phyloP scores from a whole-genome alignment of 2,329 filamentous ascomycete genomes.

The Chaetomiaceae sp. region DNA sequence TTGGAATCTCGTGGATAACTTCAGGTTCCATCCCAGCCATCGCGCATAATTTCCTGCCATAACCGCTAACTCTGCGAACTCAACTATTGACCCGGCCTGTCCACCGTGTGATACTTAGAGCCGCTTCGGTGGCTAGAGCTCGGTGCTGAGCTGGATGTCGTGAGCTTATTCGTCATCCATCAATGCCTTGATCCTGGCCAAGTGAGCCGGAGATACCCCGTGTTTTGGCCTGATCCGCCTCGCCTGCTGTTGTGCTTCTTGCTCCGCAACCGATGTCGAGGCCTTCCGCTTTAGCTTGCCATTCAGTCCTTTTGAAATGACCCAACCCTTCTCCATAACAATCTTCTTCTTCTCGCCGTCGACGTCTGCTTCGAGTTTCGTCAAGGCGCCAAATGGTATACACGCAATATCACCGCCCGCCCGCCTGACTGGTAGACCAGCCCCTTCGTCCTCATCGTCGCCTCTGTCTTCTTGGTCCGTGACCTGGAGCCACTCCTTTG shows the following conservation, averaged over 20 bases:
- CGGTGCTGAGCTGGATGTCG: no score
- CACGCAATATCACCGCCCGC: background rate
- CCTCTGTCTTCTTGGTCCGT: background rate
- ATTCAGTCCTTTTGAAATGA: background rate
- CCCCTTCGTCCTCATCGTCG: background rate
- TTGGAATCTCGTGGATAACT: no score
- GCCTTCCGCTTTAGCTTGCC: constrained; percentile 1
- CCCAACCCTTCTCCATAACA: constrained; percentile 11
- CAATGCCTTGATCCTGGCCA: constrained; percentile 2
- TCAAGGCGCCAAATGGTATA: constrained; percentile 11
- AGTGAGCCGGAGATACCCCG: background rate
- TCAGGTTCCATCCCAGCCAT: no score
- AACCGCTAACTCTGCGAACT: no score
- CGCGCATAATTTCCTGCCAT: no score
- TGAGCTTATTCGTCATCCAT: background rate
- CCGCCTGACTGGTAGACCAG: background rate
- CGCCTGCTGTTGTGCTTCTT: background rate
- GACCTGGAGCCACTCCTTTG: background rate
- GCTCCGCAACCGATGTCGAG: background rate
- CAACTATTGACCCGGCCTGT: no score
- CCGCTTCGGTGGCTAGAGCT: no score
- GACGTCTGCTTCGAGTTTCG: background rate
- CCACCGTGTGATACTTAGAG: no score
- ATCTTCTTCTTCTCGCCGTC: constrained; percentile 1
- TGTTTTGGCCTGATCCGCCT: background rate